Percentiles rank a stretch among this genome's conserved stretches.
Evolutionary conservation across 2,329 filamentous ascomycete genomes (phyloP).

Genomic region (Diaporthe vexans): DNA sequence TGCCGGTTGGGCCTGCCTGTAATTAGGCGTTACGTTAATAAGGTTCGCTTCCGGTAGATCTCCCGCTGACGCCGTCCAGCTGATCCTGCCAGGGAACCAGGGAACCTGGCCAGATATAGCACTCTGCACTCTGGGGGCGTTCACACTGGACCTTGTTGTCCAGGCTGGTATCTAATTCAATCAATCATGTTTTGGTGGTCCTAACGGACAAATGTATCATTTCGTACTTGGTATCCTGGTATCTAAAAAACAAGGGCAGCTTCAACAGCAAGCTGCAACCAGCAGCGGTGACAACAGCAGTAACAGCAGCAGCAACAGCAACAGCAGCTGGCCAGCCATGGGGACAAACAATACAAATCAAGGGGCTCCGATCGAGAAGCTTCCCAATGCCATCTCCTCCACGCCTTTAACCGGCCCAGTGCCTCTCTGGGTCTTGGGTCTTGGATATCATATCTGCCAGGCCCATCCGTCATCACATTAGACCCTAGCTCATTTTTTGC

Average conservation of each 20-base stretch:
- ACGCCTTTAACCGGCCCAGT: conserved; percentile 22
- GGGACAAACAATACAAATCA: conserved; percentile 17
- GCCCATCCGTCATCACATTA: conserved; percentile 5
- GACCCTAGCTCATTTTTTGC: conserved; percentile 32
- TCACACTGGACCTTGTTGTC: not conserved
- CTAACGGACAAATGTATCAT: conserved; percentile 3
- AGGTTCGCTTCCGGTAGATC: conserved; percentile 23
- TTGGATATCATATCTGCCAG: conserved; percentile 22
- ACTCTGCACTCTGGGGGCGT: too few relatives aligned
- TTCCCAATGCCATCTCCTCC: conserved; percentile 10
- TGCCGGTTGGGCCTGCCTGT: not conserved
- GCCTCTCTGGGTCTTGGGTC: conserved; percentile 21
- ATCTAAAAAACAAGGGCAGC: conserved; percentile 27
- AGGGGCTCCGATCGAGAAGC: conserved; percentile 35
- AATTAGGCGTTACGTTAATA: conserved; percentile 6
- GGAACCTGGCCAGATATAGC: too few relatives aligned
- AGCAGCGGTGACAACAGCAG: conserved; percentile 26
- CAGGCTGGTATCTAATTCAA: not conserved
- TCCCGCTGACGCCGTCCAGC: conserved; percentile 1
- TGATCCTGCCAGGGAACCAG: not conserved
- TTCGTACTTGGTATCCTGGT: conserved; percentile 41
- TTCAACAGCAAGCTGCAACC: conserved; percentile 35
- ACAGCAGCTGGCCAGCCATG: conserved; percentile 34
- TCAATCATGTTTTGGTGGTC: not conserved
- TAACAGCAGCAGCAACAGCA: conserved; percentile 5